Conservation (phyloP, 2,329 filamentous ascomycete genomes). For the Exophiala viscosa region DNA sequence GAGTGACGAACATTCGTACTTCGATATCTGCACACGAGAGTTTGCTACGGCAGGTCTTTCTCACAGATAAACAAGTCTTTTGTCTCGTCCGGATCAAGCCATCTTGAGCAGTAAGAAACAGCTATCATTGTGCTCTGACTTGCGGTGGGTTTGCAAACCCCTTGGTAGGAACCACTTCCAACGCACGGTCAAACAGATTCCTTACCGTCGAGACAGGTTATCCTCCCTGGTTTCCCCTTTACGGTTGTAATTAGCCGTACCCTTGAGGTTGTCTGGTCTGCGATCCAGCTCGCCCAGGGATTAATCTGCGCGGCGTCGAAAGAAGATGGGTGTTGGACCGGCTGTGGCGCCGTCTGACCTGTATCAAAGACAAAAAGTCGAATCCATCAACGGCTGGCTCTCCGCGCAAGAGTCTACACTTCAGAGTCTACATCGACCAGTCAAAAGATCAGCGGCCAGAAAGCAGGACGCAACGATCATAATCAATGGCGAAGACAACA, state of each 20-base stretch:
- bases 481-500: no score
- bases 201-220: background rate
- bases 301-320: background rate
- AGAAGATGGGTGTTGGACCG: constrained; percentile 18
- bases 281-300: background rate
- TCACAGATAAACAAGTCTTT: constrained; percentile 4
- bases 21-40: constrained; percentile 7
- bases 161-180: background rate
- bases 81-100: constrained; percentile 13
- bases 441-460: no score
- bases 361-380: constrained; percentile 14
- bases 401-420: background rate
- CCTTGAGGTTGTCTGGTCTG: no score
- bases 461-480: no score
- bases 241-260: no score
- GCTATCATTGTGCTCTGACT: constrained; percentile 17
- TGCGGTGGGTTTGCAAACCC: constrained; percentile 21
- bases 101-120: constrained; percentile 13
- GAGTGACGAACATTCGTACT: constrained; percentile 14
- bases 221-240: background rate
- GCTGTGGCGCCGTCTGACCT: constrained; percentile 10
- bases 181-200: no score
- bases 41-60: constrained; percentile 14
- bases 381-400: constrained; percentile 17
- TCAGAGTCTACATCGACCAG: background rate